A percentile compares a stretch with the other conserved stretches of the same genome.
Conservation (phyloP, 2,329 filamentous ascomycete genomes). For the Rhytidhysteron rufulum region DNA sequence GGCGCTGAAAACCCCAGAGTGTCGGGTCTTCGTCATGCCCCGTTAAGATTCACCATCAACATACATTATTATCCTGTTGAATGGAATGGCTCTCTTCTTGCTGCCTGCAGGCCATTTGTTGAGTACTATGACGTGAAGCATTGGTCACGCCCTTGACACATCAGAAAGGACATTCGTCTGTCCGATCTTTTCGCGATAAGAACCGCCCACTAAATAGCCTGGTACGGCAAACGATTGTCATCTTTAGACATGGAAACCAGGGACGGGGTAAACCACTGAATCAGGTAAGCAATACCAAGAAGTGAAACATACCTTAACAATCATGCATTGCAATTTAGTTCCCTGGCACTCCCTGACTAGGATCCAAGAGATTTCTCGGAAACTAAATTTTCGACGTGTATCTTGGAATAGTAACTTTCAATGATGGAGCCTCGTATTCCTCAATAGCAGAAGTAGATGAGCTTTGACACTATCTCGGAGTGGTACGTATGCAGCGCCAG, state of each 20-base stretch:
- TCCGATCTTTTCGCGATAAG: constrained; percentile 8
- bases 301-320: background rate
- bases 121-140: too few relatives aligned
- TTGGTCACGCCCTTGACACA: too few relatives aligned
- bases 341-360: background rate
- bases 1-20: background rate
- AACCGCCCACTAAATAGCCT: constrained; percentile 5
- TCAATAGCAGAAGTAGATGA: constrained; percentile 8
- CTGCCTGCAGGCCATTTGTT: too few relatives aligned
- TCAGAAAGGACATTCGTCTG: too few relatives aligned
- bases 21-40: background rate
- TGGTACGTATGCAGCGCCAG: constrained; percentile 5
- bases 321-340: constrained; percentile 8
- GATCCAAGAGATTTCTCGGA: constrained; percentile 5
- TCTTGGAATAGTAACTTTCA: too few relatives aligned
- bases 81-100: too few relatives aligned
- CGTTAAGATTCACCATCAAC: too few relatives aligned
- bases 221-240: constrained; percentile 8
- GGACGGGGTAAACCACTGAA: constrained; percentile 9
- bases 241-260: constrained; percentile 10
- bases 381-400: too few relatives aligned
- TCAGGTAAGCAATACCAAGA: constrained; percentile 2
- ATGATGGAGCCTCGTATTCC: constrained; percentile 7
- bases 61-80: too few relatives aligned
- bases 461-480: constrained; percentile 8